Evolutionary conservation across 192 early-diverging fungal species (phyloP).

Genomic region (Dissophora ornata): DNA sequence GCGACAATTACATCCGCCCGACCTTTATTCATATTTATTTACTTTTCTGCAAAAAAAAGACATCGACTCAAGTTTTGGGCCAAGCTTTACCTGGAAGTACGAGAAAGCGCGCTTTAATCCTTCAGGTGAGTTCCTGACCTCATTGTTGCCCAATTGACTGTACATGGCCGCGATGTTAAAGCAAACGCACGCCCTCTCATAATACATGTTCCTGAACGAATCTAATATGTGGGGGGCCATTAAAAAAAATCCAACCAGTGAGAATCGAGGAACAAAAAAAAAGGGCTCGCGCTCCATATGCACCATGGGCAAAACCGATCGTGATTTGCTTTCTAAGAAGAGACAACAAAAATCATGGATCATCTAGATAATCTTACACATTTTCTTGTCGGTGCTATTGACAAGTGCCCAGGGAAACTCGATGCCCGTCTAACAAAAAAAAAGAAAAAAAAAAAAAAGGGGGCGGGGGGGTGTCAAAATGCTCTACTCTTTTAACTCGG

Average conservation of each 20-base stretch:
- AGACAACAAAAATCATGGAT: too few species aligned
- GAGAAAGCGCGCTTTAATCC: constrained; percentile 81
- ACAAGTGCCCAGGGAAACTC: constrained; percentile 78
- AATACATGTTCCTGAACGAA: constrained; percentile 77
- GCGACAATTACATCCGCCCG: too few species aligned
- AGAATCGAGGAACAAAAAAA: too few species aligned
- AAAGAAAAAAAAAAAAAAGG: neutral
- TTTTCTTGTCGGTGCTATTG: constrained; percentile 69
- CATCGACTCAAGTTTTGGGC: too few species aligned
- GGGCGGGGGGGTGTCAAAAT: constrained; percentile 1
- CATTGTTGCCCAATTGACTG: constrained; percentile 78
- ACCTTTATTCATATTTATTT: too few species aligned
- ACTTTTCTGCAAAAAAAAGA: too few species aligned
- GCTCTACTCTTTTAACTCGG: too few species aligned
- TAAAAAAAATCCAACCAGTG: too few species aligned
- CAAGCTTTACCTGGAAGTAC: constrained; percentile 76
- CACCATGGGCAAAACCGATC: too few species aligned
- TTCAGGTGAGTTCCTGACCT: constrained; percentile 76
- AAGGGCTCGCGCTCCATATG: too few species aligned
- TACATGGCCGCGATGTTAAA: constrained; percentile 91
- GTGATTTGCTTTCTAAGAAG: too few species aligned
- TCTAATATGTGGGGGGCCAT: constrained; percentile 52
- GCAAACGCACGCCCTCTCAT: constrained; percentile 85
- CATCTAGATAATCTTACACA: constrained; percentile 48
- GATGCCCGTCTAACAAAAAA: constrained; percentile 62